Evolutionary conservation across 306 rosid genomes (phyloP).

Genomic region (Albizia julibrissin): DNA sequence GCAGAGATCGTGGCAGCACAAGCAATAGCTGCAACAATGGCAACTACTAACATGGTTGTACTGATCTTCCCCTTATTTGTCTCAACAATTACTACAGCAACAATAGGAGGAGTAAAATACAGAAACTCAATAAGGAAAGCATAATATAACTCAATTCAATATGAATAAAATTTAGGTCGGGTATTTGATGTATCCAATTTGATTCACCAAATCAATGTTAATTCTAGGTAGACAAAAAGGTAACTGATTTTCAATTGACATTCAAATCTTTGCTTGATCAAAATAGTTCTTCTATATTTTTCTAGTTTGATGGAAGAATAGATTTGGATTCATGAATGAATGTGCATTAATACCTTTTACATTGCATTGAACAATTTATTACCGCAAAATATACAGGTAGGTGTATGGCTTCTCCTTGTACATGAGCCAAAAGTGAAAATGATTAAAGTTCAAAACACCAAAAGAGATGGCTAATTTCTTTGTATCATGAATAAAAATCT

Average conservation of each 20-base stretch:
- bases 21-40: conserved; percentile 52
- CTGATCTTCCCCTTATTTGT: conserved; percentile 31
- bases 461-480: background rate
- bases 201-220: conserved; percentile 19
- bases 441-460: background rate
- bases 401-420: background rate
- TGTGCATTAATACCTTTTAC: background rate
- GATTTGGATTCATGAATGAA: background rate
- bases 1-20: conserved; percentile 48
- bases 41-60: conserved; percentile 44
- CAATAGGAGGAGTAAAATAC: conserved; percentile 20
- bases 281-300: background rate
- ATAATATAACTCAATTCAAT: conserved; percentile 1
- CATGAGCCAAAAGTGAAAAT: background rate
- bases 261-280: conserved; percentile 20
- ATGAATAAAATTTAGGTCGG: background rate
- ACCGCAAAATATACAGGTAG: background rate
- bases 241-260: conserved; percentile 17
- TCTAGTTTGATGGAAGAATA: conserved; percentile 1
- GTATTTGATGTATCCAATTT: conserved; percentile 24
- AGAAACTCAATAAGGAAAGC: conserved; percentile 20
- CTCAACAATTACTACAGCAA: conserved; percentile 39
- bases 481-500: conserved; percentile 22
- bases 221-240: conserved; percentile 9
- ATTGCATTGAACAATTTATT: background rate